These are phyloP conservation scores for Apodospora peruviana DNA, from an alignment of 495 filamentous ascomycete species.

Conservation along the genomic window DNA sequence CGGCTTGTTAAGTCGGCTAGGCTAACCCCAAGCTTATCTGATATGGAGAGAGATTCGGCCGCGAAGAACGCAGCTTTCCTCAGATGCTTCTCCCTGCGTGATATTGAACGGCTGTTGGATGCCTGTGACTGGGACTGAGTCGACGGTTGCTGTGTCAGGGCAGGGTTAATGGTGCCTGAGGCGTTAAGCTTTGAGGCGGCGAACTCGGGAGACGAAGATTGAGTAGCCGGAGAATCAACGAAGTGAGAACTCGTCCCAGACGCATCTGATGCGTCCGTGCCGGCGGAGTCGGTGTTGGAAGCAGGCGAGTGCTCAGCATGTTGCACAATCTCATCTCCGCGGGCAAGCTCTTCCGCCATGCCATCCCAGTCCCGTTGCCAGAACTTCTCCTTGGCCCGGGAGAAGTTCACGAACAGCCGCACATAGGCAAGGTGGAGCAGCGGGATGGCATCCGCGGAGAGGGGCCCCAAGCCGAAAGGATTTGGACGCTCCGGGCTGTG, in stretches of 20 bases:
- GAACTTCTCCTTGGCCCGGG: constrained; percentile 86
- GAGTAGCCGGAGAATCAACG: constrained; percentile 49
- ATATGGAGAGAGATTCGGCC: constrained; percentile 86
- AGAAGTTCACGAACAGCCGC: constrained; percentile 86
- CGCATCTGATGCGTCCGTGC: constrained; percentile 45
- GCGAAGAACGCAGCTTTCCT: constrained; percentile 93
- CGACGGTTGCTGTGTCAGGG: constrained; percentile 14
- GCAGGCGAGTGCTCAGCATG: constrained; percentile 63
- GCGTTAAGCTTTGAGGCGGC: constrained; percentile 28
- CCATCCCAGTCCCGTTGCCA: constrained; percentile 92
- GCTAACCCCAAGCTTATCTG: constrained; percentile 79
- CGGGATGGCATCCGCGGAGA: constrained; percentile 91
- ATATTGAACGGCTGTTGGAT: constrained; percentile 26
- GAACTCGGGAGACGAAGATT: constrained; percentile 48
- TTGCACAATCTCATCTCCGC: constrained; percentile 66
- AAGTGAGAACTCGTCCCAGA: constrained; percentile 44
- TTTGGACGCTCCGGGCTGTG: constrained; percentile 88
- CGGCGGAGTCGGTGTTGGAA: constrained; percentile 45
- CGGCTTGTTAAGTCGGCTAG: constrained; percentile 81
- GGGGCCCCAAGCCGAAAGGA: constrained; percentile 78
- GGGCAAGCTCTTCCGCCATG: constrained; percentile 85
- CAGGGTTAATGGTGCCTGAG: constrained; percentile 17
- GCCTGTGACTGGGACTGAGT: constrained; percentile 19
- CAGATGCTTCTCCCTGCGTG: constrained; percentile 73
- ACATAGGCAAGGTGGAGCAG: constrained; percentile 93